Percentiles rank a stretch among this genome's conserved stretches.
Conservation (phyloP, 257 asterid species). For the Jaltomata sinuosa region DNA sequence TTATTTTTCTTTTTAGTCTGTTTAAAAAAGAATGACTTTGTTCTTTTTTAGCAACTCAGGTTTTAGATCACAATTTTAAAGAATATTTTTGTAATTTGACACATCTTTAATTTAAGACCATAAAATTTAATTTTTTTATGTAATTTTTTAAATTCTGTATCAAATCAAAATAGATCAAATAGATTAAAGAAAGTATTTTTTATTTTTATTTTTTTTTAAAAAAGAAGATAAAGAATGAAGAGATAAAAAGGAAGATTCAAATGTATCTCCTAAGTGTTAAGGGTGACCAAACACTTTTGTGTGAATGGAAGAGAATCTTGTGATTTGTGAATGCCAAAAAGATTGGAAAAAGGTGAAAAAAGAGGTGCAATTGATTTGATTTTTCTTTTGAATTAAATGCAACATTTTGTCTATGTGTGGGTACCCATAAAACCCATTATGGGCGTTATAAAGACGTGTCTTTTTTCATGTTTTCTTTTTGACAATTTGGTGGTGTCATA, state of each 20-base stretch:
- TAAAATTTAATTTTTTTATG: too few species aligned
- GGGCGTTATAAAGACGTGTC: not conserved
- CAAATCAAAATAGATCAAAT: too few species aligned
- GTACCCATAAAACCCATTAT: not conserved
- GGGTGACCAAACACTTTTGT: not conserved
- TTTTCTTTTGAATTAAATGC: not conserved
- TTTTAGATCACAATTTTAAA: too few species aligned
- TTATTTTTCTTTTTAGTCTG: too few species aligned
- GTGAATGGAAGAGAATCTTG: not conserved
- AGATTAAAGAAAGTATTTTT: too few species aligned
- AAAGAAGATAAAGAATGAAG: not conserved
- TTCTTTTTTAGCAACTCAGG: too few species aligned
- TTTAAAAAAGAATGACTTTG: too few species aligned
- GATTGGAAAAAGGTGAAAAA: not conserved
- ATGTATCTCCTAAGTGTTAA: not conserved
- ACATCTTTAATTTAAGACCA: too few species aligned
- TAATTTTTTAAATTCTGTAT: too few species aligned
- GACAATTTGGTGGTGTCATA: not conserved
- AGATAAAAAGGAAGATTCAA: not conserved
- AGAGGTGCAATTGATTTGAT: not conserved
- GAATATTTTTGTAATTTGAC: too few species aligned
- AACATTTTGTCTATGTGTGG: not conserved
- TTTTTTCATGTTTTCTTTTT: not conserved
- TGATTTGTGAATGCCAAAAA: not conserved
- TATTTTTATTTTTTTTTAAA: too few species aligned